Evolutionary conservation across 495 filamentous ascomycete species (phyloP), one percentile per base, ranked within the genome.

Genomic region (Letharia columbiana): DNA sequence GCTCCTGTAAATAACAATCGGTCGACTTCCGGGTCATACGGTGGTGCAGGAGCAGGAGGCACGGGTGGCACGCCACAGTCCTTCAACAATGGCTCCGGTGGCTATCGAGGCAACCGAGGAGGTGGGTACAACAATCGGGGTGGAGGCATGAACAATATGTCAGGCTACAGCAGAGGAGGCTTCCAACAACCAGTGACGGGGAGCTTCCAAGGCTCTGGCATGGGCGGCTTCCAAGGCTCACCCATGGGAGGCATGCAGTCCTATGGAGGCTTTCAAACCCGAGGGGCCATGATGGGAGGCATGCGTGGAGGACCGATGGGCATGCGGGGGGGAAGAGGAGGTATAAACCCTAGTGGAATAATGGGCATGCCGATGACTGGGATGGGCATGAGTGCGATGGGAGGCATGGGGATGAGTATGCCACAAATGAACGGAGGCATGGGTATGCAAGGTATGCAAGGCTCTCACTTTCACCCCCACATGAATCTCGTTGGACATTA

Each of bases 251-350:
- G 78, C 18, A 85, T 87, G 82, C 81, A 79, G 39, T 80, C 82
- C 65, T 85, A 81, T 66, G 81, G 74, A 23, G 76, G 80, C 67
- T 88, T 86, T 71, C 84, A 83, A 68, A 84, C 83, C 72, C 81
- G 86, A 28, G 84, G 84, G 44, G 86, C 85, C 13, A 74, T 72
- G 59, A 87, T 88, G 79, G 80, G 83, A 58, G 81, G 79, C 40
- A 90, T 89, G 84, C 85, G 88, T 64, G 88, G 88, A 54, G 85
- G 84, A 18, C 77, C 81, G 58, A 82, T 81, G 59, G 78, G 79
- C 23, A 92, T 92, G 89, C 84, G 88, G 63, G 87, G 90, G 57
- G 85, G 89, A 49, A 79, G 88, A 45, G 89, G 85, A 57, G 86
- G 83, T 60, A 77, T 81, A 50, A 76, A 69, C 23, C 76, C 79